Percentiles rank a stretch among this genome's conserved stretches.
Evolutionary conservation across 371 early-diverging fungal genomes (phyloP).

Genomic region (Mucor indicus): DNA sequence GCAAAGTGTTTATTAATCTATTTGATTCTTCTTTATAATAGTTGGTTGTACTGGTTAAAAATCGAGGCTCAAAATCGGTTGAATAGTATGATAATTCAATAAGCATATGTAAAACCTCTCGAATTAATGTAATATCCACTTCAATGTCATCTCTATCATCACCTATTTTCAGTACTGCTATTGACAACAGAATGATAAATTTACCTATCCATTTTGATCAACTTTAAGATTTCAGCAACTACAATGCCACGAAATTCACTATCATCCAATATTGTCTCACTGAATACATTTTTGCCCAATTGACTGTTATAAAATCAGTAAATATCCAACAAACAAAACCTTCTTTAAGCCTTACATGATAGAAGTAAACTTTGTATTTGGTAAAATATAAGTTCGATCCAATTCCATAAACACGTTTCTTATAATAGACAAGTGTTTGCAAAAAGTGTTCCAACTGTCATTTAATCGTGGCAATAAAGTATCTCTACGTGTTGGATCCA

Average conservation of each 20-base stretch:
- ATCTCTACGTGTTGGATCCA: too few relatives aligned
- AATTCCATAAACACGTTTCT: slow-evolving; percentile 86
- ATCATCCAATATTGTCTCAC: slow-evolving; percentile 8
- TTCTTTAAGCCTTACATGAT: slow-evolving; percentile 52
- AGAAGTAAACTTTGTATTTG: slow-evolving; percentile 61
- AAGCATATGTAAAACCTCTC: slow-evolving; percentile 73
- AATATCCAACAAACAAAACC: neutral
- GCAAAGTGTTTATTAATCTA: slow-evolving; percentile 38
- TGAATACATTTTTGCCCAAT: slow-evolving; percentile 15
- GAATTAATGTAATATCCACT: slow-evolving; percentile 56
- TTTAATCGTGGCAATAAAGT: slow-evolving; percentile 3
- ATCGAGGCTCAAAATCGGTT: slow-evolving; percentile 63
- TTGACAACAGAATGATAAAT: too few relatives aligned
- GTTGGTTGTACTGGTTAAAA: slow-evolving; percentile 58
- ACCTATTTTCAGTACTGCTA: too few relatives aligned
- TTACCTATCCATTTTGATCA: slow-evolving; percentile 7
- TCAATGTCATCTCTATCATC: slow-evolving; percentile 52
- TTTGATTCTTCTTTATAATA: slow-evolving; percentile 71
- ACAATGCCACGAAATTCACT: slow-evolving; percentile 1
- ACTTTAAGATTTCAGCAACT: slow-evolving; percentile 3
- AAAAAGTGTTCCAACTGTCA: slow-evolving; percentile 48
- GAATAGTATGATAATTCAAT: slow-evolving; percentile 73
- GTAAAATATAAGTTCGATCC: slow-evolving; percentile 86
- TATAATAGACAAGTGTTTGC: slow-evolving; percentile 52
- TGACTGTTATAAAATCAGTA: neutral